phyloP scores from a whole-genome alignment of 2,329 filamentous ascomycete genomes.

The Nakataea oryzae region DNA sequence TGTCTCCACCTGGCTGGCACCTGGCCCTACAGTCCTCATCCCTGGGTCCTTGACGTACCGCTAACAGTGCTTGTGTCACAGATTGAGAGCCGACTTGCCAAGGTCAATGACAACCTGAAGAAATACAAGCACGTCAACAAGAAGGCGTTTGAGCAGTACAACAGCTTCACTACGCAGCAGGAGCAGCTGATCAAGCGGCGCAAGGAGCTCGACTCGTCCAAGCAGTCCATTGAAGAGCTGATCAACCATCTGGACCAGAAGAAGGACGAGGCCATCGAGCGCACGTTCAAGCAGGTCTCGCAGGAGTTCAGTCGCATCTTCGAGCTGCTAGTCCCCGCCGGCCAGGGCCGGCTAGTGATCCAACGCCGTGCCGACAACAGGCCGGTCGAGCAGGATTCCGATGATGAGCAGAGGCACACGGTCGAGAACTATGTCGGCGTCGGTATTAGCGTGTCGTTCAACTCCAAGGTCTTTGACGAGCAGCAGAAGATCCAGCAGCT shows the following conservation, averaged over 20 bases:
- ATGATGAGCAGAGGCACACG: slow-evolving; percentile 55
- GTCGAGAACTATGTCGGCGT: slow-evolving; percentile 97
- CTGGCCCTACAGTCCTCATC: too few species aligned
- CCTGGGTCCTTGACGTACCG: neutral
- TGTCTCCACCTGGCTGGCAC: too few species aligned
- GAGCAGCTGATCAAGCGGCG: slow-evolving; percentile 77
- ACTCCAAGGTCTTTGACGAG: slow-evolving; percentile 89
- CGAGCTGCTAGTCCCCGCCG: slow-evolving; percentile 87
- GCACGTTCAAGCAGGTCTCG: slow-evolving; percentile 96
- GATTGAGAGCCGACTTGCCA: slow-evolving; percentile 65
- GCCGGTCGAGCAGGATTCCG: slow-evolving; percentile 46
- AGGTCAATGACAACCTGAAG: slow-evolving; percentile 85
- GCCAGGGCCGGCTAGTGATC: slow-evolving; percentile 83
- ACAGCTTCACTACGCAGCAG: slow-evolving; percentile 88
- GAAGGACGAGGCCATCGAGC: slow-evolving; percentile 96
- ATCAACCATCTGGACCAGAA: slow-evolving; percentile 87
- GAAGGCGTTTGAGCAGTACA: slow-evolving; percentile 98
- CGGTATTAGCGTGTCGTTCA: slow-evolving; percentile 95
- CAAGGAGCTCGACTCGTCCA: slow-evolving; percentile 76
- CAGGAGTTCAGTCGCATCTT: slow-evolving; percentile 90
- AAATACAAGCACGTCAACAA: slow-evolving; percentile 99
- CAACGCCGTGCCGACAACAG: slow-evolving; percentile 77
- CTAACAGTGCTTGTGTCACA: slow-evolving; percentile 16
- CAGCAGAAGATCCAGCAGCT: slow-evolving; percentile 97
- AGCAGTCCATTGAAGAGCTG: slow-evolving; percentile 80